phyloP scores from a whole-genome alignment of 371 early-diverging fungal genomes.

The Haplosporangium sp. region DNA sequence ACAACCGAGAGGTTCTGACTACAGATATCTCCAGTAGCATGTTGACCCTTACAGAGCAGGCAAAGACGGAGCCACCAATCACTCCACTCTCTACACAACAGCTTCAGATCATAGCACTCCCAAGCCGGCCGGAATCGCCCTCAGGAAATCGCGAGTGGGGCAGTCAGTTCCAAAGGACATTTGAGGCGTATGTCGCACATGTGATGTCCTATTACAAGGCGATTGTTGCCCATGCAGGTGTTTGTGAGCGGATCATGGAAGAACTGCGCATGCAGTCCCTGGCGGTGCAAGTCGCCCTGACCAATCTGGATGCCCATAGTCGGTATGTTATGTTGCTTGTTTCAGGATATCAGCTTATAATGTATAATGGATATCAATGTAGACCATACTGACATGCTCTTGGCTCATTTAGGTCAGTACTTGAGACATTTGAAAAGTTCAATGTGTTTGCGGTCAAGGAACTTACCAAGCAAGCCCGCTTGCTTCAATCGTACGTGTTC shows the following conservation, averaged over 20 bases:
- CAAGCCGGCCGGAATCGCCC: conserved; percentile 21
- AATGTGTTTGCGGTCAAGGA: conserved; percentile 53
- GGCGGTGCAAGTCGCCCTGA: conserved; percentile 69
- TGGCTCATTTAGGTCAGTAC: conserved; percentile 38
- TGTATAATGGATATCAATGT: neutral
- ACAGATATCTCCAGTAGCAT: conserved; percentile 54
- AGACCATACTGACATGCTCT: neutral
- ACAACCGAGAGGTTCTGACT: conserved; percentile 54
- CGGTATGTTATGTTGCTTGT: conserved; percentile 17
- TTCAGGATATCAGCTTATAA: too few relatives aligned
- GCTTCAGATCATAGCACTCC: conserved; percentile 35
- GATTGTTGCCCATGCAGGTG: conserved; percentile 56
- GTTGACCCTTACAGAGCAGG: conserved; percentile 43
- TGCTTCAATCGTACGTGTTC: conserved; percentile 52
- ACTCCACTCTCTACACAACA: conserved; percentile 9
- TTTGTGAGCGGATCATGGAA: conserved; percentile 60
- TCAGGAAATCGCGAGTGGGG: conserved; percentile 35
- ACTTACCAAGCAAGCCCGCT: conserved; percentile 44
- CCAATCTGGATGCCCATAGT: conserved; percentile 67
- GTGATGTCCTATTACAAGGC: conserved; percentile 47
- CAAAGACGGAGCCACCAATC: conserved; percentile 34
- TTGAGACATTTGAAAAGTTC: conserved; percentile 55
- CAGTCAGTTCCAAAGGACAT: conserved; percentile 32
- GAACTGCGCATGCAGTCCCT: conserved; percentile 66
- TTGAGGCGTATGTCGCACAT: conserved; percentile 40